Evolutionary conservation across 2,329 filamentous ascomycete genomes (phyloP).

Genomic region (Botrytis cinerea): DNA sequence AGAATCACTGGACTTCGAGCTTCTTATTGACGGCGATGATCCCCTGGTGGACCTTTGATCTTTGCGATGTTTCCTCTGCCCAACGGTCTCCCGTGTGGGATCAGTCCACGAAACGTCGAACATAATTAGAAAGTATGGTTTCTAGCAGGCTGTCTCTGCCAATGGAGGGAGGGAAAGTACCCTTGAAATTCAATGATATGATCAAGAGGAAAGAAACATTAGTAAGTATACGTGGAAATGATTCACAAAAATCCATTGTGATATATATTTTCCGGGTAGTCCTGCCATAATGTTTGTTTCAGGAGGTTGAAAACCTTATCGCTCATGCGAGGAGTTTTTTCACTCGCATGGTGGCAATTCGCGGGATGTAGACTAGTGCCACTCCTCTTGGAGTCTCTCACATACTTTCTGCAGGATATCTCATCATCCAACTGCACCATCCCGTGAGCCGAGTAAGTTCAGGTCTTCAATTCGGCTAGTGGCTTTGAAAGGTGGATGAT

Average conservation of each 20-base stretch:
- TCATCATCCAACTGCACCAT: constrained; percentile 22
- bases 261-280: constrained; percentile 15
- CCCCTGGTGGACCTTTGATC: constrained; percentile 27
- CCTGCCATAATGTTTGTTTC: constrained; percentile 22
- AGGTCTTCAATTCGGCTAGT: constrained; percentile 19
- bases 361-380: constrained; percentile 9
- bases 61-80: constrained; percentile 39
- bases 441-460: constrained; percentile 19
- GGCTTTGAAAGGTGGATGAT: constrained; percentile 21
- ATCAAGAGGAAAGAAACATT: constrained; percentile 14
- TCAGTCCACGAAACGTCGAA: constrained; percentile 42
- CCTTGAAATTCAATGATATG: constrained; percentile 19
- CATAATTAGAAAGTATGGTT: constrained; percentile 32
- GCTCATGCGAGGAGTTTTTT: constrained; percentile 22
- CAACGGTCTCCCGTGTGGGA: constrained; percentile 39
- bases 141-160: constrained; percentile 24
- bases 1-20: constrained; percentile 31
- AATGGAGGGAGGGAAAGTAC: constrained; percentile 8
- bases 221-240: constrained; percentile 22
- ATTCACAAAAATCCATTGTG: constrained; percentile 23
- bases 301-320: constrained; percentile 13
- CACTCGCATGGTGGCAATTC: constrained; percentile 25
- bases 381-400: constrained; percentile 13
- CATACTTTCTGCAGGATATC: constrained; percentile 7
- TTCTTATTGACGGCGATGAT: constrained; percentile 27